Base-by-base conservation (phyloP, 2,329 filamentous ascomycete genomes). In the Knufia petricola region DNA sequence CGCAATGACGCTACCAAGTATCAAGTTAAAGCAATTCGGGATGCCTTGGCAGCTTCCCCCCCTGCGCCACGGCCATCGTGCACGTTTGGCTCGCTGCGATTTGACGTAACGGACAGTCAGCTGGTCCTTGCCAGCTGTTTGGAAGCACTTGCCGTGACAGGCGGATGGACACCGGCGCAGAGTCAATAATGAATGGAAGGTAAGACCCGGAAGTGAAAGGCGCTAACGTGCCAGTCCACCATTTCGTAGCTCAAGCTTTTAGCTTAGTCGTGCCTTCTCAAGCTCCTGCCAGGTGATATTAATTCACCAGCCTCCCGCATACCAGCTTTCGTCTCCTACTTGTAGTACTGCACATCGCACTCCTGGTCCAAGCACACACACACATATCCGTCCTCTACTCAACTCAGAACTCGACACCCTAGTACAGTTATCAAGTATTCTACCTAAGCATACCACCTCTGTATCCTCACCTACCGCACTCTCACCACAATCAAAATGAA, bases 401-500 rank as follows among this genome's bases (percentile, higher is more conserved):
- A 28, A 28, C 21, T 13, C n/a, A 6, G n/a, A 23, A n/a, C 39
- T 42, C 21, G 10, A 42, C 39, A n/a, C 39, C 39, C 21, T n/a
- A 23, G 12, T 26, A 26, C 20, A 24, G 7, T 42, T 26, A 23
- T 42, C 39, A 7, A 39, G 17, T n/a, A 42, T 42, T 21, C 9
- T 42, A 42, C 21, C 21, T 15, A 42, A n/a, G 21, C 39, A 24
- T 28, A 23, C 13, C 10, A 42, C 21, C 21, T 26, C 39, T n/a
- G n/a, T 15, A 6, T 17, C n/a, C 39, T 42, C 37, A 8, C 13
- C 37, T 13, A 30, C 7, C 13, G 7, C 28, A 13, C 28, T 7
- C 17, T 19, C 21, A 23, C 24, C 3, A 46, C 17, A n/a, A 39
- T 20, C 44, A 47, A 47, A 19, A 47, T 47, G 44, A 47, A 47